A percentile compares a stretch with the other conserved stretches of the same genome.
Evolutionary conservation across 352 stramenopile genomes (phyloP).

Genomic region (Phytophthora boehmeriae): DNA sequence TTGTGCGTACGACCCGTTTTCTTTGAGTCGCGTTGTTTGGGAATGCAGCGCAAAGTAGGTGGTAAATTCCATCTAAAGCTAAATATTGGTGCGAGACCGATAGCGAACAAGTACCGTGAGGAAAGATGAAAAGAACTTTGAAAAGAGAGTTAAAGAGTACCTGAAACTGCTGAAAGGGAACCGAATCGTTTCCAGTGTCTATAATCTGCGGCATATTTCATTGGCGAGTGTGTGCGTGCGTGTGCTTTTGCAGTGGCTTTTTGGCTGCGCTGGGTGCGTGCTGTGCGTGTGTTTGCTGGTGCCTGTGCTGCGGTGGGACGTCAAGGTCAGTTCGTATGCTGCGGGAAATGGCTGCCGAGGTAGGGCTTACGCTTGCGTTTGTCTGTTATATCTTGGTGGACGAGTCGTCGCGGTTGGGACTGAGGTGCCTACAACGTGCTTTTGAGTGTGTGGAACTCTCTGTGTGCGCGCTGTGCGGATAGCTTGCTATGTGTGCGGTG

Average conservation of each 20-base stretch:
- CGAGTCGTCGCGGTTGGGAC: conserved; percentile 26
- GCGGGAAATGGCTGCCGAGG: no score
- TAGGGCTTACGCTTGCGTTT: no score
- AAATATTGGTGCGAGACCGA: no score
- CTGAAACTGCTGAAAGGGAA: conserved; percentile 89
- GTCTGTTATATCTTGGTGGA: conserved; percentile 28
- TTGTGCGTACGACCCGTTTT: no score
- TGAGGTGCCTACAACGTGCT: conserved; percentile 36
- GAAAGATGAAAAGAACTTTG: conserved; percentile 89
- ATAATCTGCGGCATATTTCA: conserved; percentile 34
- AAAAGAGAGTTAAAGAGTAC: conserved; percentile 93
- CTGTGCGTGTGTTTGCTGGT: conserved; percentile 25
- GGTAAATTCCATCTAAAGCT: no score
- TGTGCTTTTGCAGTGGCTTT: conserved; percentile 11
- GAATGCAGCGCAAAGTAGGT: no score
- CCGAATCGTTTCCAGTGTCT: conserved; percentile 59
- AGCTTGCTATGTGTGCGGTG: conserved; percentile 26
- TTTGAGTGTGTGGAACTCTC: conserved; percentile 23
- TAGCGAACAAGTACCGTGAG: conserved; percentile 73
- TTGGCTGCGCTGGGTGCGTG: conserved; percentile 15
- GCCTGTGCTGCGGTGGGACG: no score
- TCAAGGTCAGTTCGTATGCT: no score
- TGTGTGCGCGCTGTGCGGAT: conserved; percentile 19
- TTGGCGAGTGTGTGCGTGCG: conserved; percentile 23
- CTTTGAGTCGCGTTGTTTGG: no score